Evolutionary conservation across 352 stramenopile species (phyloP).

Genomic region (Peronospora belbahrii): DNA sequence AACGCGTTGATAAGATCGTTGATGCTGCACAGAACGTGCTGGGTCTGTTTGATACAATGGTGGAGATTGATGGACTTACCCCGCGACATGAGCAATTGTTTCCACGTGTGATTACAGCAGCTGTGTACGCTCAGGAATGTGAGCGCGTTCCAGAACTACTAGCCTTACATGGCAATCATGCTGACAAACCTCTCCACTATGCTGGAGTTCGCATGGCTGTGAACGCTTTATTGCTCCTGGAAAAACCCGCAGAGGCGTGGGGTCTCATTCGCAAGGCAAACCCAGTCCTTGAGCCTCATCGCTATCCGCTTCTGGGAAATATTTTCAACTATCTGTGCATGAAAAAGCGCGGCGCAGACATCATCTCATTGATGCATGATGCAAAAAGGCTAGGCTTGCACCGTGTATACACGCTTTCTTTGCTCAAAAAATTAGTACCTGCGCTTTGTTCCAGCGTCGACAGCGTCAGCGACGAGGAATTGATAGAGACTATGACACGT

Average conservation of each 20-base stretch:
- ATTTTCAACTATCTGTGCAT: slow-evolving; percentile 41
- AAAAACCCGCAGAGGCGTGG: slow-evolving; percentile 36
- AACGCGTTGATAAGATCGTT: slow-evolving; percentile 33
- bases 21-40: slow-evolving; percentile 31
- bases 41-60: slow-evolving; percentile 57
- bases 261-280: slow-evolving; percentile 30
- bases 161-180: slow-evolving; percentile 27
- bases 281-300: slow-evolving; percentile 15
- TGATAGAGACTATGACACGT: slow-evolving; percentile 23
- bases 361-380: slow-evolving; percentile 30
- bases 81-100: slow-evolving; percentile 31
- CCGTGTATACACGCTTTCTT: slow-evolving; percentile 23
- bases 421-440: slow-evolving; percentile 34
- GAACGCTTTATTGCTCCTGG: slow-evolving; percentile 46
- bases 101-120: slow-evolving; percentile 44
- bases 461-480: slow-evolving; percentile 30
- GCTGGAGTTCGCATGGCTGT: slow-evolving; percentile 41
- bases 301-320: slow-evolving; percentile 30
- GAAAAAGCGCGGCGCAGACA: slow-evolving; percentile 26
- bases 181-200: slow-evolving; percentile 25
- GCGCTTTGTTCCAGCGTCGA: slow-evolving; percentile 28
- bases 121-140: slow-evolving; percentile 44
- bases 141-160: slow-evolving; percentile 36
- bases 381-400: slow-evolving; percentile 25
- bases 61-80: slow-evolving; percentile 34